These are phyloP conservation scores for Alternaria gaisen DNA, from an alignment of 2,329 filamentous ascomycete species.

Conservation along the genomic window DNA sequence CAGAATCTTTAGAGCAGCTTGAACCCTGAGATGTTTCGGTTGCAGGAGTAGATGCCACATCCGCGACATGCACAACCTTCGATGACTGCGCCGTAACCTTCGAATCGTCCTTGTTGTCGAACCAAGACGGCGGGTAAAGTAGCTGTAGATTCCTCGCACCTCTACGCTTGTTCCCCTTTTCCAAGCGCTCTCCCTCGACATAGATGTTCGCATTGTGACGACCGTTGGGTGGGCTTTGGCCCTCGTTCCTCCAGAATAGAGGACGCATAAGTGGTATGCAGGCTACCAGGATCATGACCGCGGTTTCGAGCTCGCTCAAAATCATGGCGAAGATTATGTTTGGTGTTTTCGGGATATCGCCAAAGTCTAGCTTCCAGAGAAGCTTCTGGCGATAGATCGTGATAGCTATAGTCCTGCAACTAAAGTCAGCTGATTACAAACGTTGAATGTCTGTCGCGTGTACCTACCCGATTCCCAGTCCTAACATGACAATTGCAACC, in stretches of 20 bases:
- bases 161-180: not conserved
- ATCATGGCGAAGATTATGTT: conserved; percentile 28
- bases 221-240: not conserved
- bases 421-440: not conserved
- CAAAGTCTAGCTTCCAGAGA: conserved; percentile 21
- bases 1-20: not conserved
- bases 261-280: conserved; percentile 17
- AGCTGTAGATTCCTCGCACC: not conserved
- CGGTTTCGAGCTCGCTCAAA: conserved; percentile 31
- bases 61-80: not conserved
- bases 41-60: not conserved
- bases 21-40: not conserved
- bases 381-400: conserved; percentile 34
- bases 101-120: not conserved
- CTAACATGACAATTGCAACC: not conserved
- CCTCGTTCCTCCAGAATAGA: conserved; percentile 2
- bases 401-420: conserved; percentile 31
- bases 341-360: conserved; percentile 25
- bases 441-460: not conserved
- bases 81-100: not conserved
- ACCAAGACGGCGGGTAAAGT: not conserved
- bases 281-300: conserved; percentile 2
- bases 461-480: not conserved
- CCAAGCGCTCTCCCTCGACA: not conserved
- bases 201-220: not conserved